Percentiles rank a stretch among this genome's conserved stretches.
phyloP scores from a whole-genome alignment of 345 rosid genomes.

The Abelmoschus esculentus region DNA sequence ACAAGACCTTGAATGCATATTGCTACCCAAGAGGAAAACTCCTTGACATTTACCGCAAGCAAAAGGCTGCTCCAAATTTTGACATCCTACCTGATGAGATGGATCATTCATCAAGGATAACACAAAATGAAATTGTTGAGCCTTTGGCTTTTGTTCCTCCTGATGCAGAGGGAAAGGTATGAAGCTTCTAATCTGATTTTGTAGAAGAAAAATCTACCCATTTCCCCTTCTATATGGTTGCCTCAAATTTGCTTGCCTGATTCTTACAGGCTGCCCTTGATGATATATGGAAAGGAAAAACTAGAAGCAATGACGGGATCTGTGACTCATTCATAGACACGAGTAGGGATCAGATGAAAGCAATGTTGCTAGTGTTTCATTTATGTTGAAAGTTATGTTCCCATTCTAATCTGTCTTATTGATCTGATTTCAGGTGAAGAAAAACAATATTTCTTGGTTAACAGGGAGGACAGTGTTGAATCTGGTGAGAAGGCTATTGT shows the following conservation, averaged over 20 bases:
- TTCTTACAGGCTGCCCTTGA: slow-evolving; percentile 41
- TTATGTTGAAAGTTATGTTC: not conserved
- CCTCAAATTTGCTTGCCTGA: not conserved
- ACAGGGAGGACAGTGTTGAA: slow-evolving; percentile 23
- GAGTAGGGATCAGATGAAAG: slow-evolving; percentile 30
- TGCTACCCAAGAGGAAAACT: slow-evolving; percentile 75
- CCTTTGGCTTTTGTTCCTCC: slow-evolving; percentile 79
- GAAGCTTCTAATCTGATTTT: not conserved
- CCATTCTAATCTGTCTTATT: slow-evolving; percentile 3
- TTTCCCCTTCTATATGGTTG: not conserved
- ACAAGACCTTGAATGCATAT: slow-evolving; percentile 22
- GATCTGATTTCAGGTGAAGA: slow-evolving; percentile 25
- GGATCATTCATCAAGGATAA: slow-evolving; percentile 41
- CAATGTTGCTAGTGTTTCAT: slow-evolving; percentile 31
- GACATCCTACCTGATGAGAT: slow-evolving; percentile 39
- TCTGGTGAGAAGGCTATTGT: slow-evolving; percentile 20
- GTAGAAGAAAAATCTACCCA: not conserved
- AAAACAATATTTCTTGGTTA: slow-evolving; percentile 22
- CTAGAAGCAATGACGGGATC: slow-evolving; percentile 43
- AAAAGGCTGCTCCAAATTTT: slow-evolving; percentile 29
- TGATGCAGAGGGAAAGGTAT: slow-evolving; percentile 68
- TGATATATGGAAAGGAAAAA: slow-evolving; percentile 63
- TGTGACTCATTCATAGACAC: slow-evolving; percentile 34
- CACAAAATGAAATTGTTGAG: slow-evolving; percentile 31
- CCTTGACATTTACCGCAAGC: slow-evolving; percentile 56